Percentiles rank a stretch among this genome's conserved stretches.
phyloP scores from a whole-genome alignment of 108 stramenopile genomes.

The Stephanodiscus minutulus region DNA sequence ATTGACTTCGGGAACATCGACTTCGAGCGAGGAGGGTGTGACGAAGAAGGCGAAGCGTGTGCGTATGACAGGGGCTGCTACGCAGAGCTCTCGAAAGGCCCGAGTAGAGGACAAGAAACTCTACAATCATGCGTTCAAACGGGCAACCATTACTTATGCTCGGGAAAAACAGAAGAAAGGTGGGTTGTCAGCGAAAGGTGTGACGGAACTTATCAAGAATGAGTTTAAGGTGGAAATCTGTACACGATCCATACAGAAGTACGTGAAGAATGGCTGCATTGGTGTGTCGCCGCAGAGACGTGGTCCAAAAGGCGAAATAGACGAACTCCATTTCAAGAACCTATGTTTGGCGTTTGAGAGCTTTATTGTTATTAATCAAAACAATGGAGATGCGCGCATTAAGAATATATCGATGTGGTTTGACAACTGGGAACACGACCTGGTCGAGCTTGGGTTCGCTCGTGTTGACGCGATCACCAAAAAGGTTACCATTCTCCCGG shows the following conservation, averaged over 20 bases:
- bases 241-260: background rate
- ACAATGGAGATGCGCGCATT: background rate
- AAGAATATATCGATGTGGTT: conserved; percentile 3
- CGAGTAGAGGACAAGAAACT: background rate
- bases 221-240: background rate
- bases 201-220: background rate
- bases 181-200: background rate
- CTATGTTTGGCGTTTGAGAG: background rate
- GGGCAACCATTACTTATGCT: background rate
- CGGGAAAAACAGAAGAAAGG: background rate
- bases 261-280: background rate
- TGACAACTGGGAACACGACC: background rate
- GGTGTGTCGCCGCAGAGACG: background rate
- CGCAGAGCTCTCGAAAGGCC: background rate
- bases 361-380: conserved; percentile 7
- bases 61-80: background rate
- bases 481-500: conserved; percentile 2
- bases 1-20: background rate
- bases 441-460: conserved; percentile 1
- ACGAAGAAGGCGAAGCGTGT: background rate
- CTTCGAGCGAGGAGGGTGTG: background rate
- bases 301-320: background rate
- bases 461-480: background rate
- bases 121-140: background rate
- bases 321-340: background rate